phyloP scores from a whole-genome alignment of 2,329 filamentous ascomycete species.

The Fusarium sp. region DNA sequence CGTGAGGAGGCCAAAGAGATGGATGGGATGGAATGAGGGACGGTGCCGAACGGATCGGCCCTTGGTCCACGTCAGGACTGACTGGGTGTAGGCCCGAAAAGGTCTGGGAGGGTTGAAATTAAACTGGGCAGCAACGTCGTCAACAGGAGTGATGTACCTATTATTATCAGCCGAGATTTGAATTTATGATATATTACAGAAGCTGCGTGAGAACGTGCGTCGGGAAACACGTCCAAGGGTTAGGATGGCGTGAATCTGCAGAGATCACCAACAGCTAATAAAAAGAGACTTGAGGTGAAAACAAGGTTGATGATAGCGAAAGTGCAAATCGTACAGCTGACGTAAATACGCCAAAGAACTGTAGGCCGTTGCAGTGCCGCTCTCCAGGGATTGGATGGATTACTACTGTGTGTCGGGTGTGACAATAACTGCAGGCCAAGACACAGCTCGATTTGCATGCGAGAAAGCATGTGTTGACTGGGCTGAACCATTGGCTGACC shows the following conservation, averaged over 20 bases:
- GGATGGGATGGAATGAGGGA: conserved; percentile 2
- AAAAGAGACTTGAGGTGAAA: conserved; percentile 16
- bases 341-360: conserved; percentile 12
- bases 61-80: conserved; percentile 43
- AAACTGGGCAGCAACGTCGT: conserved; percentile 30
- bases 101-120: conserved; percentile 23
- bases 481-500: conserved; percentile 33
- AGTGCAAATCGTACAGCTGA: conserved; percentile 25
- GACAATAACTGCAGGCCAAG: conserved; percentile 40
- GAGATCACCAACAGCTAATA: background rate
- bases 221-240: background rate
- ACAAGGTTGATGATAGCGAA: conserved; percentile 31
- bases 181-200: conserved; percentile 19
- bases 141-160: background rate
- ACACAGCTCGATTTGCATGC: conserved; percentile 35
- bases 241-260: conserved; percentile 13
- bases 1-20: conserved; percentile 13
- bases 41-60: conserved; percentile 43
- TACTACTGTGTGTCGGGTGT: conserved; percentile 5
- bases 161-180: conserved; percentile 16
- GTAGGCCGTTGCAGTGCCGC: conserved; percentile 27
- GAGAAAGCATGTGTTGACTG: conserved; percentile 36
- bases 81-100: conserved; percentile 26
- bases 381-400: conserved; percentile 20
- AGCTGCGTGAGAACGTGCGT: background rate